Evolutionary conservation across 805 yeast genomes (phyloP).

Genomic region (Kazachstania viticola): DNA sequence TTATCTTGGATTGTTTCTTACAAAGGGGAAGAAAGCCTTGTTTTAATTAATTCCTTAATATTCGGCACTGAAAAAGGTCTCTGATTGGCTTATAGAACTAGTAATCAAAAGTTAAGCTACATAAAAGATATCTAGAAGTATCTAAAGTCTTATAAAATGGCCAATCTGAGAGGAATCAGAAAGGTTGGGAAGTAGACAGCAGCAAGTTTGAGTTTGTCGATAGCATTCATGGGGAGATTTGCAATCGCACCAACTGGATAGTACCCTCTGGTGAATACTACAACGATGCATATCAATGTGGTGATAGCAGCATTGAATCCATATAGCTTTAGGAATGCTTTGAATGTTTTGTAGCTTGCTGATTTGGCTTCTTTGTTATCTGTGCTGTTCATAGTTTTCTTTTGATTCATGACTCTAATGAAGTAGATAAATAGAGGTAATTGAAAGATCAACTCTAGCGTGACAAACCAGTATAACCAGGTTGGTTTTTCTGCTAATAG

Average conservation of each 20-base stretch:
- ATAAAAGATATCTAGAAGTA: not conserved
- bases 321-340: slow-evolving; percentile 40
- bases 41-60: too few relatives aligned
- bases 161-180: slow-evolving; percentile 19
- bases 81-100: too few relatives aligned
- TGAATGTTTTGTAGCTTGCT: not conserved
- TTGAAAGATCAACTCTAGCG: slow-evolving; percentile 64
- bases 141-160: slow-evolving; percentile 2
- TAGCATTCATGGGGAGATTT: slow-evolving; percentile 3
- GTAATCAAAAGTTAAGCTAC: not conserved
- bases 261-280: slow-evolving; percentile 27
- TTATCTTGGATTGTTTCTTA: too few relatives aligned
- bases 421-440: slow-evolving; percentile 59
- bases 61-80: too few relatives aligned
- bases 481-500: slow-evolving; percentile 45
- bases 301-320: slow-evolving; percentile 79
- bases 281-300: slow-evolving; percentile 59
- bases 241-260: slow-evolving; percentile 4
- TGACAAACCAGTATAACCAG: slow-evolving; percentile 68
- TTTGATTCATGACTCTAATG: slow-evolving; percentile 4
- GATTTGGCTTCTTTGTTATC: slow-evolving; percentile 3
- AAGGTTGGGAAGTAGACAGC: slow-evolving; percentile 23
- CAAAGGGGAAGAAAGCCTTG: too few relatives aligned
- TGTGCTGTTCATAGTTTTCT: slow-evolving; percentile 2
- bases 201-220: slow-evolving; percentile 15